Conservation (phyloP, 2,329 filamentous ascomycete genomes). For the Chalaropsis ovoidea region DNA sequence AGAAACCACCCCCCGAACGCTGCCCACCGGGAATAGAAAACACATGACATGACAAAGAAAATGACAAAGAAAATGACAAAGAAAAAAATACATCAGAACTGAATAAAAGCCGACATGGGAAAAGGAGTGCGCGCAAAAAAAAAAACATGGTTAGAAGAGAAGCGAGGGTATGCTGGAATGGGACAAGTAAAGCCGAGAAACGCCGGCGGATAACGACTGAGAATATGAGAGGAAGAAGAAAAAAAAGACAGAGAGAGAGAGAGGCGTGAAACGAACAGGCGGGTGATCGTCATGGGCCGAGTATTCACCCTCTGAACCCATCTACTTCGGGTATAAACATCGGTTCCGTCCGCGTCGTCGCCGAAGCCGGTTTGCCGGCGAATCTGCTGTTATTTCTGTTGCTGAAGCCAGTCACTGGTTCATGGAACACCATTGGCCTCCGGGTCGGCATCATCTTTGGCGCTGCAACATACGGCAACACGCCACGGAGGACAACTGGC, state of each 20-base stretch:
- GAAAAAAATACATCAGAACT: background rate
- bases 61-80: background rate
- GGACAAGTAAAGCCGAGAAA: too few relatives aligned
- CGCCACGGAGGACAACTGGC: conserved; percentile 29
- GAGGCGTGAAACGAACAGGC: too few relatives aligned
- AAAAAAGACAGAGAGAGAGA: too few relatives aligned
- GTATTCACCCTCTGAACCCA: background rate
- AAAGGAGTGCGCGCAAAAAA: too few relatives aligned
- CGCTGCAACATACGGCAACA: conserved; percentile 34
- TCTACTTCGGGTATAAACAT: background rate
- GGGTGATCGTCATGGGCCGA: too few relatives aligned
- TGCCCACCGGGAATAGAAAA: background rate
- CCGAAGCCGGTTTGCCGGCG: background rate
- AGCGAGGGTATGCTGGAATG: too few relatives aligned
- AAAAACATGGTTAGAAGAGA: too few relatives aligned
- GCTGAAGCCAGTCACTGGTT: background rate
- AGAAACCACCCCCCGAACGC: background rate
- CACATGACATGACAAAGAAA: background rate
- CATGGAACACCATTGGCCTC: background rate
- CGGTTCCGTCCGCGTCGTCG: background rate
- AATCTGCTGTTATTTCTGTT: background rate
- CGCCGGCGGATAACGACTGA: too few relatives aligned
- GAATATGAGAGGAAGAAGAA: too few relatives aligned
- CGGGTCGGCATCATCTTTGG: conserved; percentile 30
- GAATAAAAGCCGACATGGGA: too few relatives aligned